Percentiles rank a stretch among this genome's conserved stretches.
phyloP scores from a whole-genome alignment of 2,329 filamentous ascomycete species.

The Sporothrix euskadiensis region DNA sequence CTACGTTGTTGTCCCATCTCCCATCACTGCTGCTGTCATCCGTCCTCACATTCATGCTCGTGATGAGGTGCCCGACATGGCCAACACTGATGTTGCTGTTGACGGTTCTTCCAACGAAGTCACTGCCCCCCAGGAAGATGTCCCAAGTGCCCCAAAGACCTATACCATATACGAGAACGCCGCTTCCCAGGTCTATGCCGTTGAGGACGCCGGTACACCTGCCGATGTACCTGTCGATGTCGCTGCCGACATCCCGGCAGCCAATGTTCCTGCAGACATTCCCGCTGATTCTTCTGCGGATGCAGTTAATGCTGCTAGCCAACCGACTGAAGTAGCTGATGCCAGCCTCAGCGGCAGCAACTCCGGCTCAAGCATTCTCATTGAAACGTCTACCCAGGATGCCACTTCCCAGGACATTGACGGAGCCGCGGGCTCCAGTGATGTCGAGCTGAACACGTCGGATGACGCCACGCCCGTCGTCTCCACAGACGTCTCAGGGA shows the following conservation, averaged over 20 bases:
- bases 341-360: not conserved
- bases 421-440: not conserved
- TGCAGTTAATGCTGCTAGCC: not conserved
- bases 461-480: too few species aligned
- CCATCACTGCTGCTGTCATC: not conserved
- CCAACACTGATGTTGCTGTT: not conserved
- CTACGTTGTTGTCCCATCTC: conserved; percentile 20
- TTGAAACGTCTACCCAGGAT: not conserved
- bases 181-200: not conserved
- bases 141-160: not conserved
- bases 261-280: too few species aligned
- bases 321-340: not conserved
- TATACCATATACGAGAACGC: not conserved
- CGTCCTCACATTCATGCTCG: not conserved
- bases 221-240: too few species aligned
- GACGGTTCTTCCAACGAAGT: not conserved
- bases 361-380: not conserved
- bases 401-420: not conserved
- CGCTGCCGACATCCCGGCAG: too few species aligned
- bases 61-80: not conserved
- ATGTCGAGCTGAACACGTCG: not conserved
- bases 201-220: not conserved
- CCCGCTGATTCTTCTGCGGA: not conserved
- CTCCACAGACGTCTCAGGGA: not conserved
- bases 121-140: not conserved